phyloP scores from a whole-genome alignment of 495 filamentous ascomycete genomes.

The Penicillium manginii region DNA sequence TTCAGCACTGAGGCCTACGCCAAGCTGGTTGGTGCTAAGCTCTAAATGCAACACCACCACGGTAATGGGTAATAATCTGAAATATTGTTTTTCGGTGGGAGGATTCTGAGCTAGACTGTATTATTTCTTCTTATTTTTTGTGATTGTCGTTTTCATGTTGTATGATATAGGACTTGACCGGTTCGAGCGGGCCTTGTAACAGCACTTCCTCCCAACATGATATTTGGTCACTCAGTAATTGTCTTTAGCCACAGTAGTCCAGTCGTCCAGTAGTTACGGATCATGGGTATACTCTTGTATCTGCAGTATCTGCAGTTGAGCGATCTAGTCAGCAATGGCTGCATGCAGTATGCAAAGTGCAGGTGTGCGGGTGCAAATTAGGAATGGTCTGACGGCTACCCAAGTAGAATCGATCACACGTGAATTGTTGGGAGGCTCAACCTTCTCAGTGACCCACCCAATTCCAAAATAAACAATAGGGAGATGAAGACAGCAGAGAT shows the following conservation, averaged over 20 bases:
- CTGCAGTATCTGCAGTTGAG: background rate
- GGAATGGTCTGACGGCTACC: slow-evolving; percentile 32
- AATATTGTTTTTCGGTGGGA: slow-evolving; percentile 14
- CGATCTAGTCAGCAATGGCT: background rate
- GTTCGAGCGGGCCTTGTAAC: slow-evolving; percentile 55
- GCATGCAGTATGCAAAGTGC: slow-evolving; percentile 1
- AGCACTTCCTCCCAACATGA: slow-evolving; percentile 41
- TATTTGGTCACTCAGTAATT: slow-evolving; percentile 18
- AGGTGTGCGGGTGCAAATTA: slow-evolving; percentile 13
- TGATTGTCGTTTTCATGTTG: slow-evolving; percentile 45
- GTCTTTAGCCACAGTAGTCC: background rate
- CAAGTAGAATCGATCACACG: slow-evolving; percentile 33
- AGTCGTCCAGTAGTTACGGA: no score
- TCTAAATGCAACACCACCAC: slow-evolving; percentile 59
- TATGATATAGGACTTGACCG: slow-evolving; percentile 51
- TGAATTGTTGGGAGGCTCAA: slow-evolving; percentile 35
- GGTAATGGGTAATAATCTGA: background rate
- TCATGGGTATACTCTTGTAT: background rate
- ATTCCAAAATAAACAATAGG: slow-evolving; percentile 4
- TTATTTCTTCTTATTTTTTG: slow-evolving; percentile 37
- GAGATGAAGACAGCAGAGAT: background rate
- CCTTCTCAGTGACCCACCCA: slow-evolving; percentile 30
- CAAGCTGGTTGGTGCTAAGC: slow-evolving; percentile 87
- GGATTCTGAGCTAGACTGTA: slow-evolving; percentile 22
- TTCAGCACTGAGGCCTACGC: slow-evolving; percentile 97